Conservation (phyloP, 148 eudicot species). For the Cornus suecica region DNA sequence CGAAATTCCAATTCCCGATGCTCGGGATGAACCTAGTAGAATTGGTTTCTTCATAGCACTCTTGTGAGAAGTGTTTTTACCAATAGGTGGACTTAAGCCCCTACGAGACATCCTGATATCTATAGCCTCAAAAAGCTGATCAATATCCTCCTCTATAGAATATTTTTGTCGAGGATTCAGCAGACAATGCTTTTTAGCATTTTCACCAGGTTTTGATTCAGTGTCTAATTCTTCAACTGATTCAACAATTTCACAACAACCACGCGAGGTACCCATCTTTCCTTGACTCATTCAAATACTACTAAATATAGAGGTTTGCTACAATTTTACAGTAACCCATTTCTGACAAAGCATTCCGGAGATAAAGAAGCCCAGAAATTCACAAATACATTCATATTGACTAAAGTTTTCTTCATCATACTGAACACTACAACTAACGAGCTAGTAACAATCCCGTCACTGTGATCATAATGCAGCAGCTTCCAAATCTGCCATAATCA, state of each 20-base stretch:
- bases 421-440: background rate
- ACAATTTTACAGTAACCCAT: constrained; percentile 22
- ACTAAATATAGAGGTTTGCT: constrained; percentile 5
- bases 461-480: constrained; percentile 7
- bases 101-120: constrained; percentile 40
- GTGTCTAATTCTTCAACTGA: constrained; percentile 38
- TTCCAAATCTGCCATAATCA: constrained; percentile 13
- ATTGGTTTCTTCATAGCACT: constrained; percentile 78
- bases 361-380: constrained; percentile 16
- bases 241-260: constrained; percentile 70
- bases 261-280: constrained; percentile 33
- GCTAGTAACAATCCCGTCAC: background rate
- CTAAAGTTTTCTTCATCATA: constrained; percentile 5
- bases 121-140: constrained; percentile 69
- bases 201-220: constrained; percentile 24
- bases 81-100: constrained; percentile 16
- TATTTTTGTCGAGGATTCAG: constrained; percentile 48
- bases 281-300: constrained; percentile 8
- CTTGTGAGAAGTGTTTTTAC: constrained; percentile 34
- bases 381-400: constrained; percentile 2
- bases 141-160: constrained; percentile 70
- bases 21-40: constrained; percentile 41
- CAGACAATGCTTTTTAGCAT: constrained; percentile 22
- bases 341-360: constrained; percentile 15
- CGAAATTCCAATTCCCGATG: constrained; percentile 56